Evolutionary conservation across 2,329 filamentous ascomycete species (phyloP).

Genomic region (Fusarium aywerte): DNA sequence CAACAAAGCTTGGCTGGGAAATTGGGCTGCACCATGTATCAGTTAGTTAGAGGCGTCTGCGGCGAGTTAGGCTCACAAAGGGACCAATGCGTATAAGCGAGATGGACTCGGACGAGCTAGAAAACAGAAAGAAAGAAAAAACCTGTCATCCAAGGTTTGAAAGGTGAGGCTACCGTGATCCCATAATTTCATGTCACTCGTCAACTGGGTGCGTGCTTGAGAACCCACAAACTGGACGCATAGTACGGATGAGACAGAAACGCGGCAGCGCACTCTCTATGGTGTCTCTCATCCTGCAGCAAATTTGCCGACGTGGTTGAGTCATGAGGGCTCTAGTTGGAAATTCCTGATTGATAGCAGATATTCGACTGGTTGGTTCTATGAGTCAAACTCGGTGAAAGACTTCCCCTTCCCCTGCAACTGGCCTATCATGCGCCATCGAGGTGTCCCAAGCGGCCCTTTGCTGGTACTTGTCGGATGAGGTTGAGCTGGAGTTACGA

Average conservation of each 20-base stretch:
- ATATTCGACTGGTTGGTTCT: slow-evolving; percentile 8
- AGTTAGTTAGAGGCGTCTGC: background rate
- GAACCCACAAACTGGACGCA: slow-evolving; percentile 4
- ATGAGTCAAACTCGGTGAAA: slow-evolving; percentile 4
- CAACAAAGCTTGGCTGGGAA: slow-evolving; percentile 11
- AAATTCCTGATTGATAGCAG: slow-evolving; percentile 1
- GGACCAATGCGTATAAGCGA: slow-evolving; percentile 21
- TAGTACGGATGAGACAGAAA: background rate
- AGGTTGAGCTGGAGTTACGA: slow-evolving; percentile 33
- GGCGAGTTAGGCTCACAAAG: slow-evolving; percentile 12
- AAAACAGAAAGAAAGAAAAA: background rate
- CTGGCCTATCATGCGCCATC: background rate
- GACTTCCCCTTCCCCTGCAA: background rate
- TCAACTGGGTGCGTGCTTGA: background rate
- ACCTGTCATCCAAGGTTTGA: background rate
- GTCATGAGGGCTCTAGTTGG: background rate
- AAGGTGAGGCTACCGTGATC: slow-evolving; percentile 30
- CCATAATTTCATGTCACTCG: slow-evolving; percentile 12
- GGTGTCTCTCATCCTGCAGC: background rate
- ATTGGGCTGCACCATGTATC: background rate
- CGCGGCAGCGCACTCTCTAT: too few species aligned
- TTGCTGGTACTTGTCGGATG: slow-evolving; percentile 20
- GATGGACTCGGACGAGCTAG: slow-evolving; percentile 6
- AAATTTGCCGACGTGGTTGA: background rate
- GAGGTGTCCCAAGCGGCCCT: background rate